Percentiles rank a stretch among this genome's conserved stretches.
Evolutionary conservation across 1,284 basidiomycete species (phyloP).

Genomic region (Malassezia vespertilionis): DNA sequence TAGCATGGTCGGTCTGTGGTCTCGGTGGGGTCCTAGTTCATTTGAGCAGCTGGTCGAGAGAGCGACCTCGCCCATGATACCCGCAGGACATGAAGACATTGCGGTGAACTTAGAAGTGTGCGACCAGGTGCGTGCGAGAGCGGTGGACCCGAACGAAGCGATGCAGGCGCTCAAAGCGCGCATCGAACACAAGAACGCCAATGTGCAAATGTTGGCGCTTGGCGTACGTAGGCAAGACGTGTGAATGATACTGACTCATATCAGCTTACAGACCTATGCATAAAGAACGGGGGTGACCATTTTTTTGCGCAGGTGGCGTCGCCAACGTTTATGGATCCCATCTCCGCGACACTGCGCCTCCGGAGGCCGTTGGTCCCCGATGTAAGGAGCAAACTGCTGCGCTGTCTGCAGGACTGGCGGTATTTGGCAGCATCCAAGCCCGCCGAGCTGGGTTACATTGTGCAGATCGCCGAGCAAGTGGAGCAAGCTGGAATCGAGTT

Average conservation of each 20-base stretch:
- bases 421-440: constrained; percentile 73
- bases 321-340: constrained; percentile 83
- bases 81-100: constrained; percentile 66
- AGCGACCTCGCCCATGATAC: constrained; percentile 76
- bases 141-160: constrained; percentile 70
- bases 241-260: constrained; percentile 1
- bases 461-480: constrained; percentile 37
- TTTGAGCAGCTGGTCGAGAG: constrained; percentile 55
- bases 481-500: constrained; percentile 60
- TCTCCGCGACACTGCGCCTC: constrained; percentile 68
- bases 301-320: constrained; percentile 59
- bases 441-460: constrained; percentile 46
- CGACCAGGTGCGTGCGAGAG: constrained; percentile 83
- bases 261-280: constrained; percentile 70
- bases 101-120: constrained; percentile 89
- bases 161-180: constrained; percentile 79
- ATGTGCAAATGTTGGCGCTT: constrained; percentile 78
- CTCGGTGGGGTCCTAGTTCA: background rate
- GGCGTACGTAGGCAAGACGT: constrained; percentile 51
- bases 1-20: constrained; percentile 8
- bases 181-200: constrained; percentile 86
- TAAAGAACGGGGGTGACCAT: constrained; percentile 94
- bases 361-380: constrained; percentile 58
- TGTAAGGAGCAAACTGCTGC: constrained; percentile 69
- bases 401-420: constrained; percentile 82